phyloP scores from a whole-genome alignment of 208 protist species.

The Leptomonas seymouri region DNA sequence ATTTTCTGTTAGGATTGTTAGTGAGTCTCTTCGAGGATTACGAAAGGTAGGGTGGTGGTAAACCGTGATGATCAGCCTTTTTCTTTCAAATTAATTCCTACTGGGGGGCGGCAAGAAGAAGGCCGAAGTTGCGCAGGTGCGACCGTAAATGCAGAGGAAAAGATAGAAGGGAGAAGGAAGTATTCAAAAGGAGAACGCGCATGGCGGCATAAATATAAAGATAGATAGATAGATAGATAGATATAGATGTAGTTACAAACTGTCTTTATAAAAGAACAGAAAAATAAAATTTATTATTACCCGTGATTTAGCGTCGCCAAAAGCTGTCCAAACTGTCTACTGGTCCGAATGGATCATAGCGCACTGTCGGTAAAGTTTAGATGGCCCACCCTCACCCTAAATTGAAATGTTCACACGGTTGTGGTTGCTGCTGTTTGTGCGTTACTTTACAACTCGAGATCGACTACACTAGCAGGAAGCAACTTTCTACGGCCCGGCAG shows the following conservation, averaged over 20 bases:
- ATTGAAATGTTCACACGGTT: too few relatives aligned
- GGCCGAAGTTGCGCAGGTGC: background rate
- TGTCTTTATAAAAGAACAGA: too few relatives aligned
- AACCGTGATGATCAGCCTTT: background rate
- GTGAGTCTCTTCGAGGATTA: slow-evolving; percentile 5
- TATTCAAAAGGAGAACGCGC: background rate
- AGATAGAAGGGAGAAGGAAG: background rate
- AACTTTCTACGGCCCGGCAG: slow-evolving; percentile 5
- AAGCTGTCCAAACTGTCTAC: too few relatives aligned
- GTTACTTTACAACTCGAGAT: slow-evolving; percentile 39
- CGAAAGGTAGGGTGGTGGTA: slow-evolving; percentile 1
- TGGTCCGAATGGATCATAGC: too few relatives aligned
- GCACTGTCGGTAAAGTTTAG: too few relatives aligned
- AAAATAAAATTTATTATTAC: too few relatives aligned
- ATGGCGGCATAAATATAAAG: background rate
- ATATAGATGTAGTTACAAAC: too few relatives aligned
- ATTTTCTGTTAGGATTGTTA: slow-evolving; percentile 3
- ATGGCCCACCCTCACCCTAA: too few relatives aligned
- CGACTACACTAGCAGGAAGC: slow-evolving; percentile 47
- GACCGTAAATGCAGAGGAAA: background rate
- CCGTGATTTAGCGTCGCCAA: too few relatives aligned
- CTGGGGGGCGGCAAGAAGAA: background rate
- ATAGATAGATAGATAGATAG: background rate
- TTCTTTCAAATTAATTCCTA: slow-evolving; percentile 4
- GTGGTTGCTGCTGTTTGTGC: background rate